A percentile compares a stretch with the other conserved stretches of the same genome.
These are phyloP conservation scores for Globisporangium abappressorium DNA, from an alignment of 352 stramenopile species.

Conservation along the genomic window DNA sequence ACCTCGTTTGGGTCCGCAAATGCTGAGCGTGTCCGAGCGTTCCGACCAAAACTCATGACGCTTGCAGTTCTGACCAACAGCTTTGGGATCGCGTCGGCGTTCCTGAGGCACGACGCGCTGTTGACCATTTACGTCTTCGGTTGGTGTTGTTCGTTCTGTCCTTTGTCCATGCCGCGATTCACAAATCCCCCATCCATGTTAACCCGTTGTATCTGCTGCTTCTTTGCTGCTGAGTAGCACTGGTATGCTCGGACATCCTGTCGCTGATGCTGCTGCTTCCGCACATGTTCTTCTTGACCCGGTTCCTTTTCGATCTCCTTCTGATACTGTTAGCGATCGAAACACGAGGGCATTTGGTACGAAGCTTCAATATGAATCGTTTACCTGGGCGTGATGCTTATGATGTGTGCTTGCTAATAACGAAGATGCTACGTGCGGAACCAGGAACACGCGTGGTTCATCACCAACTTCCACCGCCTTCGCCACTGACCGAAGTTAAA, in stretches of 20 bases:
- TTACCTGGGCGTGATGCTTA: background rate
- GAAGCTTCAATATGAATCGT: background rate
- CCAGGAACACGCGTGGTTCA: constrained; percentile 57
- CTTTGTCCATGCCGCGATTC: too few relatives aligned
- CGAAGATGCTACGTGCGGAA: background rate
- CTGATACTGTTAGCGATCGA: constrained; percentile 39
- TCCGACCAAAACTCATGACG: constrained; percentile 28
- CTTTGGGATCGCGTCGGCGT: constrained; percentile 25
- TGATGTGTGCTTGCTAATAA: background rate
- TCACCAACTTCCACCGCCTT: constrained; percentile 62
- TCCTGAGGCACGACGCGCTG: constrained; percentile 26
- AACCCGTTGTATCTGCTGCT: too few relatives aligned
- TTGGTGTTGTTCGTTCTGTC: too few relatives aligned
- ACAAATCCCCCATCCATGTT: too few relatives aligned
- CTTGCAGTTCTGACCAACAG: constrained; percentile 31
- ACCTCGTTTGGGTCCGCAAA: constrained; percentile 24
- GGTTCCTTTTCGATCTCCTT: constrained; percentile 52
- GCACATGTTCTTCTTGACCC: constrained; percentile 56
- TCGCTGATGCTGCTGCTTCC: constrained; percentile 45
- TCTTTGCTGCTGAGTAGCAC: constrained; percentile 18
- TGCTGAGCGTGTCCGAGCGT: constrained; percentile 28
- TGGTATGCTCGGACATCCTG: constrained; percentile 32
- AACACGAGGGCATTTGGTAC: constrained; percentile 47
- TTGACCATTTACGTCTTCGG: constrained; percentile 46
- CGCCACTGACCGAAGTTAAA: constrained; percentile 24